Percentiles rank a stretch among this genome's conserved stretches.
Conservation (phyloP, 192 early-diverging fungal species). For the Podila horticola region DNA sequence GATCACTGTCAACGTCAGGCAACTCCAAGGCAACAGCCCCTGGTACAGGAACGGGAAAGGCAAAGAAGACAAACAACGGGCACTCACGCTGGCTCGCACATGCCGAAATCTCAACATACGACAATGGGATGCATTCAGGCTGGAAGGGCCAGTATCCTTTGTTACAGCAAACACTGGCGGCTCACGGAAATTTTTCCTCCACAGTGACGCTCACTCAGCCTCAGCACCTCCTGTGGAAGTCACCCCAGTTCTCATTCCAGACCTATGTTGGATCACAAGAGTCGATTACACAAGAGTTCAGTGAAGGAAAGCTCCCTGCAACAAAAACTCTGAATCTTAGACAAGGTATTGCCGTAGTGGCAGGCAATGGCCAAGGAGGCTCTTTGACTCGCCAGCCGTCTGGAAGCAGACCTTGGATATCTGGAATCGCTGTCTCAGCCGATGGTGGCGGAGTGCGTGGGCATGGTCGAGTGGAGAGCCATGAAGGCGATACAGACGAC, state of each 20-base stretch:
- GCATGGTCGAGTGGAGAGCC: slow-evolving; percentile 33
- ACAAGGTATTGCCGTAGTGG: slow-evolving; percentile 49
- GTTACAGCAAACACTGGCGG: slow-evolving; percentile 39
- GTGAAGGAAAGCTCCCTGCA: slow-evolving; percentile 47
- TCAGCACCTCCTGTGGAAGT: slow-evolving; percentile 57
- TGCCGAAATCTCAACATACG: slow-evolving; percentile 66
- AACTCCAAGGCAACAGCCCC: slow-evolving; percentile 5
- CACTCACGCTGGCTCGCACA: slow-evolving; percentile 56
- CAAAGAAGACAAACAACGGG: slow-evolving; percentile 11
- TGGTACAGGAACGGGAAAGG: background rate
- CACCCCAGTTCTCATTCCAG: slow-evolving; percentile 62
- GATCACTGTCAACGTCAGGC: slow-evolving; percentile 15
- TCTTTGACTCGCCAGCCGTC: slow-evolving; percentile 18
- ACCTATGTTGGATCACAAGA: slow-evolving; percentile 49
- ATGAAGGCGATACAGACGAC: slow-evolving; percentile 44
- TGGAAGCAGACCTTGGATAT: slow-evolving; percentile 40
- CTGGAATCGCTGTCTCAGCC: slow-evolving; percentile 25
- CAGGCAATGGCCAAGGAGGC: slow-evolving; percentile 48
- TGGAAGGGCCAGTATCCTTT: slow-evolving; percentile 53
- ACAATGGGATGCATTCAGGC: slow-evolving; percentile 46
- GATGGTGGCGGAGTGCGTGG: slow-evolving; percentile 11
- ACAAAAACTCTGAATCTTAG: slow-evolving; percentile 58
- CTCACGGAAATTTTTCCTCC: slow-evolving; percentile 21
- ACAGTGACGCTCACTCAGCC: slow-evolving; percentile 47
- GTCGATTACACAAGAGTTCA: slow-evolving; percentile 40